These are phyloP conservation scores for Scytalidium lignicola DNA, from an alignment of 2,329 filamentous ascomycete species.

Conservation along the genomic window DNA sequence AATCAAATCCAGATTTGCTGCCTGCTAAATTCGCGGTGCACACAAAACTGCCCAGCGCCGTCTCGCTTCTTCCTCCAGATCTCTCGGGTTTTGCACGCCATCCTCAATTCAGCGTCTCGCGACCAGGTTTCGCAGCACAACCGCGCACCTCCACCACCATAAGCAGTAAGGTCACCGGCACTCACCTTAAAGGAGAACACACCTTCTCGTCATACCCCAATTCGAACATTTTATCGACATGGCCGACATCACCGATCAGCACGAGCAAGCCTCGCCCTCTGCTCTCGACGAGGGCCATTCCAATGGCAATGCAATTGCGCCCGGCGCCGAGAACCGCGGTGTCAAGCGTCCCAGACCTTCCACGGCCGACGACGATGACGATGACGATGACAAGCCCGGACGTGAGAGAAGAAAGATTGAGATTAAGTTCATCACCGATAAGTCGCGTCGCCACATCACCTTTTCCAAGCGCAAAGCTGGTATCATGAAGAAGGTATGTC, in stretches of 20 bases:
- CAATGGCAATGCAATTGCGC: conserved; percentile 56
- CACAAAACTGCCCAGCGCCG: conserved; percentile 2
- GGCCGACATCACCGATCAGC: conserved; percentile 76
- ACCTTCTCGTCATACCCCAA: conserved; percentile 29
- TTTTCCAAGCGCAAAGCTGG: conserved; percentile 99
- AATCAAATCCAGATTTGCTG: background rate
- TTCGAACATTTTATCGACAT: conserved; percentile 38
- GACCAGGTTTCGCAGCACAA: conserved; percentile 28
- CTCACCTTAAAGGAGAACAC: conserved; percentile 26
- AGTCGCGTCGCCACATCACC: conserved; percentile 98
- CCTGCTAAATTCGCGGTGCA: conserved; percentile 9
- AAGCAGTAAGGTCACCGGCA: conserved; percentile 32
- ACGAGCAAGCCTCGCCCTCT: conserved; percentile 69
- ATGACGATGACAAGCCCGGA: conserved; percentile 95
- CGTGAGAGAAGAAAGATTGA: conserved; percentile 99
- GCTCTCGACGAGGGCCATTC: conserved; percentile 69
- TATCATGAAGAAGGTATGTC: conserved; percentile 98
- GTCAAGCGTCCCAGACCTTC: conserved; percentile 84
- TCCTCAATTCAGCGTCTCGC: conserved; percentile 27
- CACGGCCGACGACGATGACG: conserved; percentile 87
- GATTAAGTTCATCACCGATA: conserved; percentile 99
- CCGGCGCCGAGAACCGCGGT: conserved; percentile 65
- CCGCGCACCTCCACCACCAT: conserved; percentile 26
- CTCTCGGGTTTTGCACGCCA: conserved; percentile 16
- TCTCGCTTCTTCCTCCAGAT: conserved; percentile 18